Percentiles rank a stretch among this genome's conserved stretches.
Conservation (phyloP, 495 filamentous ascomycete species). For the Tuber microsphaerosporum region DNA sequence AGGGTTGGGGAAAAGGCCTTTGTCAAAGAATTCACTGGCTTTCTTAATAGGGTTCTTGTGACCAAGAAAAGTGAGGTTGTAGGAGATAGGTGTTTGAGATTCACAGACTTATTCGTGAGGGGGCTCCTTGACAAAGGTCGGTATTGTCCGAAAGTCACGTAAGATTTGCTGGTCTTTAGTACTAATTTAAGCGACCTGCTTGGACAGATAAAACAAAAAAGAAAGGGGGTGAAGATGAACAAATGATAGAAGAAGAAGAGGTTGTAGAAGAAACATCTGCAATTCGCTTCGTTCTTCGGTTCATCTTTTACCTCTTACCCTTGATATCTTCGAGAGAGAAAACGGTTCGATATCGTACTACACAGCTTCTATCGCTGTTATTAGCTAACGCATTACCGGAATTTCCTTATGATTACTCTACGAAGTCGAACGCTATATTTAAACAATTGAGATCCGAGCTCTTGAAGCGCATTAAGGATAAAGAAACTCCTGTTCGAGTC, state of each 20-base stretch:
- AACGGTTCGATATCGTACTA: conserved; percentile 78
- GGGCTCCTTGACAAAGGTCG: conserved; percentile 77
- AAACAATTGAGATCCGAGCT: conserved; percentile 67
- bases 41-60: conserved; percentile 68
- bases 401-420: conserved; percentile 34
- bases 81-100: conserved; percentile 76
- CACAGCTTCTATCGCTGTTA: conserved; percentile 75
- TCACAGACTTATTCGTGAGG: conserved; percentile 75
- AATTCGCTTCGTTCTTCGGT: conserved; percentile 58
- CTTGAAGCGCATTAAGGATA: conserved; percentile 79
- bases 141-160: conserved; percentile 34
- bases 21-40: conserved; percentile 73
- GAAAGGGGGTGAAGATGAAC: conserved; percentile 16
- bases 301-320: conserved; percentile 58
- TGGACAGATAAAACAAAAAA: conserved; percentile 26
- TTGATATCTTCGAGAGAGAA: conserved; percentile 80
- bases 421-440: conserved; percentile 68
- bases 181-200: not conserved
- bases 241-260: conserved; percentile 42
- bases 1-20: conserved; percentile 70
- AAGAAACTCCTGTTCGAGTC: conserved; percentile 80
- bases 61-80: conserved; percentile 90
- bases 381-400: conserved; percentile 77
- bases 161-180: not conserved
- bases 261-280: conserved; percentile 62